Evolutionary conservation across 805 yeast species (phyloP).

Genomic region (Yarrowia alimentaria): DNA sequence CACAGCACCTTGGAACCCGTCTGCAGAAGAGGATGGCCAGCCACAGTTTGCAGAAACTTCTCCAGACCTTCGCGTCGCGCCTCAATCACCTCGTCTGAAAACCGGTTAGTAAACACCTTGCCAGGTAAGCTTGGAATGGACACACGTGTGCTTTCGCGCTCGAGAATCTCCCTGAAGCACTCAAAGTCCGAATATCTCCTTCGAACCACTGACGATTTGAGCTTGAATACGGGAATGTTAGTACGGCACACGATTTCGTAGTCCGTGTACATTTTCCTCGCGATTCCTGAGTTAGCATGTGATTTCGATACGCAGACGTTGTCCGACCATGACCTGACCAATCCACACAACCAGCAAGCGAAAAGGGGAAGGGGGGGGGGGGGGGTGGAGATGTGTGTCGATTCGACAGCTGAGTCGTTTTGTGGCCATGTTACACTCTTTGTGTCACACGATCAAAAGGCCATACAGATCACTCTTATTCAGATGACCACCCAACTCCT

Average conservation of each 20-base stretch:
- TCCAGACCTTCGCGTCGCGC: slow-evolving; percentile 80
- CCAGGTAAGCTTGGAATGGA: slow-evolving; percentile 88
- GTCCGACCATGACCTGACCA: too few relatives aligned
- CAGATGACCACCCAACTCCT: too few relatives aligned
- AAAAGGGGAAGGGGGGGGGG: too few relatives aligned
- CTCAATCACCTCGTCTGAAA: slow-evolving; percentile 79
- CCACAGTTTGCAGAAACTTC: slow-evolving; percentile 68
- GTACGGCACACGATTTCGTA: slow-evolving; percentile 89
- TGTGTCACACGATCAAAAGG: too few relatives aligned
- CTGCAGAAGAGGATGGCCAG: slow-evolving; percentile 91
- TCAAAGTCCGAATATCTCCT: slow-evolving; percentile 91
- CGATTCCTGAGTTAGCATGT: slow-evolving; percentile 38
- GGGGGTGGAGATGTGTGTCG: too few relatives aligned
- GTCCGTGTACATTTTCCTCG: slow-evolving; percentile 77
- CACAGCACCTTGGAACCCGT: slow-evolving; percentile 76
- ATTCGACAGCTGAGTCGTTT: too few relatives aligned
- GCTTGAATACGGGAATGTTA: slow-evolving; percentile 82
- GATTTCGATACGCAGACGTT: too few relatives aligned
- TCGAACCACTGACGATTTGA: slow-evolving; percentile 63
- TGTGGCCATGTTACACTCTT: too few relatives aligned
- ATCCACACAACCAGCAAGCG: too few relatives aligned
- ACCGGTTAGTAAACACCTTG: slow-evolving; percentile 73
- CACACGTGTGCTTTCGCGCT: slow-evolving; percentile 74
- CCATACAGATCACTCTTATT: too few relatives aligned
- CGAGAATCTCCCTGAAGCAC: slow-evolving; percentile 67